Base-by-base conservation (phyloP, 2,329 filamentous ascomycete species). In the Teratosphaeria pseudoeucalypti region DNA sequence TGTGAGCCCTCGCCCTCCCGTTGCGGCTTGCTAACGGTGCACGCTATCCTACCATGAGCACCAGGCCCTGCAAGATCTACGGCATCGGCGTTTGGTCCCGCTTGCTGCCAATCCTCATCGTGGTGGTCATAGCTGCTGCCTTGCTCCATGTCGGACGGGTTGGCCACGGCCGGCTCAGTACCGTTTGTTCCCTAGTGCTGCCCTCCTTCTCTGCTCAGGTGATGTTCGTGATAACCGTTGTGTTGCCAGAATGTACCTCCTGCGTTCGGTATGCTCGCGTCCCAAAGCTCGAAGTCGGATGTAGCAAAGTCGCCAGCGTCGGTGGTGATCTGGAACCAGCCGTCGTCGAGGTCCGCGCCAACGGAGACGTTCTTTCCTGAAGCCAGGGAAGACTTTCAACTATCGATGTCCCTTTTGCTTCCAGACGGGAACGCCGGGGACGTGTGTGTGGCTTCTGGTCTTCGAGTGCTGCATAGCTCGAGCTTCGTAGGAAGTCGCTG, bases 1-100 rank as follows among this genome's bases (percentile, higher is more conserved):
- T 96, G 96, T 61, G 92, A 95, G 55, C 94, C 92, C 70, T 96
- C 90, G 70, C 92, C 94, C 79, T 97, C 94, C 76, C 96, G 97
- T 74, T 92, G 83, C 23, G 94, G 91, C 60, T 86, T 83, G 58
- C 85, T 84, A 19, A 99, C 92, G 19, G 79, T 85, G 72, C 92
- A 96, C 71, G 95, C 88, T 52, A 99, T 81, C 59, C 84, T 82
- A 65, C 95, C 92, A 65, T 85, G 67, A 43, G 80, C 82, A 62
- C 86, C 86, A 58, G 88, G 78, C 54, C 84, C 84, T 39, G 81
- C 81, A 57, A 85, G 75, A 69, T 88, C 85, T 60, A 81, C 77
- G 29, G 77, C 74, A 57, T 82, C 79, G 47, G 80, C 78, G 61
- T 80, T 72, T 34, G 78, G 71, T 19, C 77, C 80, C 26, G 78